Conservation (phyloP, 371 early-diverging fungal genomes). For the Parasitella parasitica region DNA sequence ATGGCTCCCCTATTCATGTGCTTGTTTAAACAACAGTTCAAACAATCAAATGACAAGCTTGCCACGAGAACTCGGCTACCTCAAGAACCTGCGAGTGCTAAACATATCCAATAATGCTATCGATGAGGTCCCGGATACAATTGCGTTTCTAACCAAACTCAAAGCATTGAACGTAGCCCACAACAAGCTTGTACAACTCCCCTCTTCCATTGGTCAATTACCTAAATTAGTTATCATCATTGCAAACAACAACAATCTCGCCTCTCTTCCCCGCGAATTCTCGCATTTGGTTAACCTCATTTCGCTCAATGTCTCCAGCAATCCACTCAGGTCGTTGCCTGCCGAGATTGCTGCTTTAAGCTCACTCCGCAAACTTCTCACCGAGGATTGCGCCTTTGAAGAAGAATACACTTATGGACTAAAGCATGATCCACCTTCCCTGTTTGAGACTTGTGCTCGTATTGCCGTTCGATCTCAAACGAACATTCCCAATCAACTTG, state of each 20-base stretch:
- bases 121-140: slow-evolving; percentile 28
- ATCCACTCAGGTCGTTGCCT: slow-evolving; percentile 44
- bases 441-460: slow-evolving; percentile 75
- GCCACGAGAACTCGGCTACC: slow-evolving; percentile 25
- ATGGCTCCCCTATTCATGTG: neutral
- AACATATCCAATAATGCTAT: slow-evolving; percentile 28
- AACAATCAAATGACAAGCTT: slow-evolving; percentile 31
- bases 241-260: slow-evolving; percentile 49
- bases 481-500: slow-evolving; percentile 49
- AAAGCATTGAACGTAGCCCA: slow-evolving; percentile 40
- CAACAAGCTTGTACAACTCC: slow-evolving; percentile 60
- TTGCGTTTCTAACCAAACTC: slow-evolving; percentile 23
- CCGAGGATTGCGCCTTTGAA: slow-evolving; percentile 51
- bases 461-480: slow-evolving; percentile 66
- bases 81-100: slow-evolving; percentile 24
- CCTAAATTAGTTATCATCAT: slow-evolving; percentile 57
- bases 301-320: slow-evolving; percentile 62
- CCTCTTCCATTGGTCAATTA: slow-evolving; percentile 62
- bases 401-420: slow-evolving; percentile 25
- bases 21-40: slow-evolving; percentile 14
- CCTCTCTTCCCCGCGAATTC: slow-evolving; percentile 47
- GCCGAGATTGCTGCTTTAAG: slow-evolving; percentile 44
- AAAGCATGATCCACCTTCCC: slow-evolving; percentile 39
- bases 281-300: slow-evolving; percentile 52
- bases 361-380: slow-evolving; percentile 48